Base-by-base conservation (phyloP, 306 rosid species). In the Astragalus membranaceus region DNA sequence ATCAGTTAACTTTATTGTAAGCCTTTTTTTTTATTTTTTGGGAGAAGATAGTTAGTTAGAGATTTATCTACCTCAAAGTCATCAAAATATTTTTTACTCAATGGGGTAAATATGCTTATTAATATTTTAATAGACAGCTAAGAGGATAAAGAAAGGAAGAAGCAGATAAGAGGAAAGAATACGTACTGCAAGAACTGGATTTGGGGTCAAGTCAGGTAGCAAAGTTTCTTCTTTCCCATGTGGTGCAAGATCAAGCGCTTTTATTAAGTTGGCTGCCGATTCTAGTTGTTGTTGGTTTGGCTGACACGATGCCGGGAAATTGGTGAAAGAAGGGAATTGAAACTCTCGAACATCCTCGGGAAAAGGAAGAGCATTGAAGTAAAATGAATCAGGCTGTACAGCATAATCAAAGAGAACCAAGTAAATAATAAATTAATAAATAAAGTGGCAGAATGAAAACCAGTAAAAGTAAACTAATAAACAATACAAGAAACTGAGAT, bases 321-420 rank as follows among this genome's bases (percentile, higher is more conserved):
- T 87, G 79, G 68, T 69, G 73, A 90, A 80, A 69, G 98, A 90
- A 17, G 92, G 86, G 78, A 93, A 90, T 11, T 88, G 97, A 79
- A 87, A 93, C 80, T 93, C 98, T 51, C 97, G 87, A 72, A 93
- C 88, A 64, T 93, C 98, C 81, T 93, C 97, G 12, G 88, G 88
- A 11, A 87, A 93, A 64, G 97, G 97, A 70, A 93, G 89, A 52
- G 85, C 86, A 26, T 90, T 93, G 82, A 90, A 87, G 90, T 81
- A 82, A 79, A 93, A 88, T 3, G 97, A 93, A 85, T 93, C 98
- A 32, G 86, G 85, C 98, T 93, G 88, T 81, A 76, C 72, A 76
- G 46, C 41, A 78, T 5, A 63, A 73, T 59, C 71, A 71, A 20
- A 20, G 33, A 58, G 63, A 81, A 51, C 41, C 30, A 41, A 32